Evolutionary conservation across 2,329 filamentous ascomycete genomes (phyloP).

Genomic region (Sclerotinia subarctica): DNA sequence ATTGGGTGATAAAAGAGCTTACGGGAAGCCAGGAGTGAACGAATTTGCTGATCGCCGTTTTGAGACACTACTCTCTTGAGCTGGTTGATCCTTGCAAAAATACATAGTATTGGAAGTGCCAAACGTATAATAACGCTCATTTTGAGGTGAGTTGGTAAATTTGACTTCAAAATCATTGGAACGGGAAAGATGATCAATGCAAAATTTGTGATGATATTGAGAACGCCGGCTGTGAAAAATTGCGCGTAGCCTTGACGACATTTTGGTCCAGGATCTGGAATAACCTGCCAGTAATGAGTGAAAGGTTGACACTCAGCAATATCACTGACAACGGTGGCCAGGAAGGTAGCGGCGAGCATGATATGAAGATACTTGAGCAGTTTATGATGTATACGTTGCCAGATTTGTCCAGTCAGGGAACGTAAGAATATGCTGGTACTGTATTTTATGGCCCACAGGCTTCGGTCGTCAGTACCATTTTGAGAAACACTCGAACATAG

Average conservation of each 20-base stretch:
- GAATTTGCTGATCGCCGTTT: constrained; percentile 73
- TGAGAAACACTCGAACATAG: constrained; percentile 7
- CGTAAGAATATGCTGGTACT: constrained; percentile 87
- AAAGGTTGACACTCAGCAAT: constrained; percentile 79
- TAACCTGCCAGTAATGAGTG: constrained; percentile 71
- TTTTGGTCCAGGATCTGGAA: constrained; percentile 76
- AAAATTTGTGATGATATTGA: constrained; percentile 84
- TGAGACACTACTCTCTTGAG: constrained; percentile 68
- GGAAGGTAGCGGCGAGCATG: constrained; percentile 71
- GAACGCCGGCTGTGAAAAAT: constrained; percentile 78
- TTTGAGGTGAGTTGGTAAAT: constrained; percentile 53
- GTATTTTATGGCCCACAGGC: constrained; percentile 87
- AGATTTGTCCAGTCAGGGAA: constrained; percentile 76
- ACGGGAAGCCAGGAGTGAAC: constrained; percentile 76
- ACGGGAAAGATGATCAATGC: constrained; percentile 84
- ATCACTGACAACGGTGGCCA: constrained; percentile 74
- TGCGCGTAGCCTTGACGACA: constrained; percentile 85
- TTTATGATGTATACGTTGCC: constrained; percentile 70
- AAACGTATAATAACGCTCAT: constrained; percentile 9
- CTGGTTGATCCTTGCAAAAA: constrained; percentile 74
- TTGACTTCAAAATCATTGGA: constrained; percentile 75
- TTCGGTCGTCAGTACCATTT: constrained; percentile 40
- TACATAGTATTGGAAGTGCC: constrained; percentile 62
- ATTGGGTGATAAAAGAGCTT: not conserved
- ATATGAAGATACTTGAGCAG: constrained; percentile 69